Evolutionary conservation across 179 eudicot species (phyloP).

Genomic region (Spergularia azorica): DNA sequence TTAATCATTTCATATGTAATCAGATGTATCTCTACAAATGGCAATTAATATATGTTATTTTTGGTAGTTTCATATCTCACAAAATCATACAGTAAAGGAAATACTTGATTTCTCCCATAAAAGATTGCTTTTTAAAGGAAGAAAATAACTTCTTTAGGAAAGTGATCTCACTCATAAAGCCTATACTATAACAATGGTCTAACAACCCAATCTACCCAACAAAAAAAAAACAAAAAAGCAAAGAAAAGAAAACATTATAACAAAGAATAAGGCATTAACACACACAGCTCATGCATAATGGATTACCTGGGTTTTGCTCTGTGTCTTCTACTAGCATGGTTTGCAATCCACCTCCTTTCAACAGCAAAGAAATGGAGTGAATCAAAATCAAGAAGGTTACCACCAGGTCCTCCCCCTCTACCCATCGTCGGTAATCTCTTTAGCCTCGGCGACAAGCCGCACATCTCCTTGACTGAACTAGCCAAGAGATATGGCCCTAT

Average conservation of each 20-base stretch:
- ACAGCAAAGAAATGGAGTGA: neutral
- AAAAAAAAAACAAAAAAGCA: neutral
- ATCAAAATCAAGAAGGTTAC: constrained; percentile 9
- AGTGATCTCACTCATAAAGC: too few species aligned
- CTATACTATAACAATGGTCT: too few species aligned
- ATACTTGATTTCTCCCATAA: too few species aligned
- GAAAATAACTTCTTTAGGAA: too few species aligned
- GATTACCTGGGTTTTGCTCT: constrained; percentile 22
- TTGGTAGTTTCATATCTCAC: too few species aligned
- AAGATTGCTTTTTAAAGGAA: too few species aligned
- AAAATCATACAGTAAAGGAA: too few species aligned
- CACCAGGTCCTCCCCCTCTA: constrained; percentile 30
- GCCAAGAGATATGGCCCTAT: constrained; percentile 32
- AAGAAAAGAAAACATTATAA: neutral
- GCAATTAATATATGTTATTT: too few species aligned
- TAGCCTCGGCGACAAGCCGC: constrained; percentile 30
- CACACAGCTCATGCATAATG: constrained; percentile 5
- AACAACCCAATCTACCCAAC: neutral
- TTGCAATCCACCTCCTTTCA: constrained; percentile 22
- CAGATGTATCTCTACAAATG: too few species aligned
- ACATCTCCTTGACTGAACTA: constrained; percentile 23
- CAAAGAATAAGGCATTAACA: neutral
- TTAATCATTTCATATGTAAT: too few species aligned
- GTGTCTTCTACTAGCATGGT: constrained; percentile 24
- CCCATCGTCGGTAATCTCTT: constrained; percentile 33